Evolutionary conservation across 2,329 filamentous ascomycete genomes (phyloP).

Genomic region (Colletotrichum cereale): DNA sequence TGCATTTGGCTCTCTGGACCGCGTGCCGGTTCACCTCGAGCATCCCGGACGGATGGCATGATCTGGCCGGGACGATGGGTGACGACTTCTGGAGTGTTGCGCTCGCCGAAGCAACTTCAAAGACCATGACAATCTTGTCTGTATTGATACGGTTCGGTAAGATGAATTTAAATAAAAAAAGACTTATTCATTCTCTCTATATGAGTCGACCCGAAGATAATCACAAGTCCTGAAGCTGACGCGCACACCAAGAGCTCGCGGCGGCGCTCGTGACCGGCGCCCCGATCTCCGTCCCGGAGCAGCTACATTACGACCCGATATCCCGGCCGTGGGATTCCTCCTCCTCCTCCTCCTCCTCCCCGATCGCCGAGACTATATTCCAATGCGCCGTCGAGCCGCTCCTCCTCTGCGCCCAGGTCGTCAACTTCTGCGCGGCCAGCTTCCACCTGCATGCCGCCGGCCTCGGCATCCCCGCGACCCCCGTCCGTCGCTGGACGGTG

Average conservation of each 20-base stretch:
- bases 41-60: slow-evolving; percentile 27
- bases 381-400: slow-evolving; percentile 45
- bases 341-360: too few species aligned
- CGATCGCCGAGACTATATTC: slow-evolving; percentile 42
- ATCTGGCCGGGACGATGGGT: slow-evolving; percentile 3
- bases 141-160: slow-evolving; percentile 47
- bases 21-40: slow-evolving; percentile 24
- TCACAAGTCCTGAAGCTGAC: not conserved
- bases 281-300: slow-evolving; percentile 44
- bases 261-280: slow-evolving; percentile 46
- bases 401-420: slow-evolving; percentile 50
- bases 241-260: slow-evolving; percentile 45
- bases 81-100: slow-evolving; percentile 22
- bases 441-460: slow-evolving; percentile 41
- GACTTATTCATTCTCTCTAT: too few species aligned
- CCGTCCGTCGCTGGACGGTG: slow-evolving; percentile 48
- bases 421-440: slow-evolving; percentile 49
- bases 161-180: too few species aligned
- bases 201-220: too few species aligned
- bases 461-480: slow-evolving; percentile 34
- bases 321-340: slow-evolving; percentile 23
- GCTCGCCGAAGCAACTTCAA: slow-evolving; percentile 22
- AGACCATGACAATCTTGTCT: slow-evolving; percentile 29
- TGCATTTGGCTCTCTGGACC: slow-evolving; percentile 13
- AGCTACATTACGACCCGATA: slow-evolving; percentile 38